phyloP scores from a whole-genome alignment of 2,329 filamentous ascomycete species.

The Metarhizium brunneum region DNA sequence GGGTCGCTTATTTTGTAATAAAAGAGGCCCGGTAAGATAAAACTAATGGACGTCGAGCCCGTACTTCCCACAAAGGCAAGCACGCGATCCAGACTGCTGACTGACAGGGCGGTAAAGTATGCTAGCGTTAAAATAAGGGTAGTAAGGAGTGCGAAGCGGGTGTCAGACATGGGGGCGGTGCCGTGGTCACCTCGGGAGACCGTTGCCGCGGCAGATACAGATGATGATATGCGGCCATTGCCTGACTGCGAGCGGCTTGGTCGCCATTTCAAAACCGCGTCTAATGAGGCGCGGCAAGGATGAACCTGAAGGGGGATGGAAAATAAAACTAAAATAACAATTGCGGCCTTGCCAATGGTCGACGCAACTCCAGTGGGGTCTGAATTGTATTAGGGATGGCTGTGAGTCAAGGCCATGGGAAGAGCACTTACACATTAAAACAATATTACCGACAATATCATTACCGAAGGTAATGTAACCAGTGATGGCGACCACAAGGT shows the following conservation, averaged over 20 bases:
- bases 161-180: conserved; percentile 64
- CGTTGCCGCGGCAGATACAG: conserved; percentile 28
- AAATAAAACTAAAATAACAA: conserved; percentile 92
- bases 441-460: conserved; percentile 82
- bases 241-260: conserved; percentile 41
- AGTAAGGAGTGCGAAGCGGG: conserved; percentile 82
- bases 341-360: conserved; percentile 89
- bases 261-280: conserved; percentile 90
- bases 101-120: conserved; percentile 84
- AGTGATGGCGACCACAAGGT: conserved; percentile 85
- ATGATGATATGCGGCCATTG: conserved; percentile 29
- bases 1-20: conserved; percentile 98
- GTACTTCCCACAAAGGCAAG: conserved; percentile 93
- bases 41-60: conserved; percentile 89
- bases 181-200: conserved; percentile 40
- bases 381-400: conserved; percentile 14
- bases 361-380: conserved; percentile 52
- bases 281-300: conserved; percentile 88
- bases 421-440: conserved; percentile 67
- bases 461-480: conserved; percentile 95
- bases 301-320: conserved; percentile 94
- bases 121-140: conserved; percentile 75
- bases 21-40: conserved; percentile 91
- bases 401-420: too few relatives aligned
- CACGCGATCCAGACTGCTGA: conserved; percentile 81